Conservation (phyloP, 2,329 filamentous ascomycete genomes). For the Emmonsiellopsis sp. region DNA sequence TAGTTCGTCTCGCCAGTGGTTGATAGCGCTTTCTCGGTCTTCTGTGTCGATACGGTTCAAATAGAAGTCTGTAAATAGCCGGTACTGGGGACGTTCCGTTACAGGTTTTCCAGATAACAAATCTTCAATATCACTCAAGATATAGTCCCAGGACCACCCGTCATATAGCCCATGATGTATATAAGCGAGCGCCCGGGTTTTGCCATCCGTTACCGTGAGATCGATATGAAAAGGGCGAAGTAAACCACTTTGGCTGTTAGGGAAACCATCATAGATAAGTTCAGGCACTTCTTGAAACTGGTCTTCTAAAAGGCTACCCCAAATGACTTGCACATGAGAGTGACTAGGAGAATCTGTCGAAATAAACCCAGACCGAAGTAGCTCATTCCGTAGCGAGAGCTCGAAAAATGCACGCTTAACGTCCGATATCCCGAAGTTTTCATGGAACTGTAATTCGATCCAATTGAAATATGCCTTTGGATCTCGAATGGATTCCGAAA, state of each 20-base stretch:
- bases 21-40: slow-evolving; percentile 34
- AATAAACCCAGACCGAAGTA: slow-evolving; percentile 66
- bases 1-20: slow-evolving; percentile 64
- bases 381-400: slow-evolving; percentile 49
- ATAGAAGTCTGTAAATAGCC: slow-evolving; percentile 47
- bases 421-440: slow-evolving; percentile 22
- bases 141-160: slow-evolving; percentile 79
- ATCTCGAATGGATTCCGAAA: slow-evolving; percentile 59
- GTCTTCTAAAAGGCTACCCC: slow-evolving; percentile 39
- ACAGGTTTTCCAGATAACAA: slow-evolving; percentile 33
- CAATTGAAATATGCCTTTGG: slow-evolving; percentile 65
- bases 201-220: slow-evolving; percentile 26
- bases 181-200: slow-evolving; percentile 37
- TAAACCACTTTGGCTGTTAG: slow-evolving; percentile 25
- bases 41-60: slow-evolving; percentile 16
- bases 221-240: slow-evolving; percentile 57
- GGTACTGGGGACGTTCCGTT: slow-evolving; percentile 48
- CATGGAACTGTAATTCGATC: slow-evolving; percentile 53
- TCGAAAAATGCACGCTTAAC: slow-evolving; percentile 42
- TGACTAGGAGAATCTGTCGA: slow-evolving; percentile 35
- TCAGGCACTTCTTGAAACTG: slow-evolving; percentile 37
- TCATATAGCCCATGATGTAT: slow-evolving; percentile 83
- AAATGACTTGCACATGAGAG: slow-evolving; percentile 55
- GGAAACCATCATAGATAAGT: slow-evolving; percentile 31
- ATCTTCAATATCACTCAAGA: slow-evolving; percentile 56